Evolutionary conservation across 116 monocot species (phyloP).

Genomic region (Trichopus zeylanicus): DNA sequence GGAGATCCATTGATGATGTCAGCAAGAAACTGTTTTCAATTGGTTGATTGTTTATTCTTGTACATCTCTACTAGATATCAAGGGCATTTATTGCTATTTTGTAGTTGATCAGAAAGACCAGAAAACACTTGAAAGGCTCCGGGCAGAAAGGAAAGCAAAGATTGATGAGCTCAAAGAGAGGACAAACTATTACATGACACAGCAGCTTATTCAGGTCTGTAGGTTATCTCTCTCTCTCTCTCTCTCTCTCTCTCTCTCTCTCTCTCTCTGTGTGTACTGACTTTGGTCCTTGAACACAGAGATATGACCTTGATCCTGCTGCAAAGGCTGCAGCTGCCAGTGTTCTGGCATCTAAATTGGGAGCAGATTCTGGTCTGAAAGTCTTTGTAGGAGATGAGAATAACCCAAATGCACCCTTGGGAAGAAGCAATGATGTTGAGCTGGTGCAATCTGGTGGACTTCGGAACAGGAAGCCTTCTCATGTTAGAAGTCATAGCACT

Average conservation of each 20-base stretch:
- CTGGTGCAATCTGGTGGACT: conserved; percentile 42
- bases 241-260: neutral
- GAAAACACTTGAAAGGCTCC: conserved; percentile 74
- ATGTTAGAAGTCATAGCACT: conserved; percentile 20
- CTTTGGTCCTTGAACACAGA: conserved; percentile 30
- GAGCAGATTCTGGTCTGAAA: conserved; percentile 79
- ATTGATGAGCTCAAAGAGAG: conserved; percentile 95
- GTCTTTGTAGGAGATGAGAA: conserved; percentile 66
- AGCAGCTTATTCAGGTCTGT: conserved; percentile 87
- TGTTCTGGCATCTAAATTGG: conserved; percentile 81
- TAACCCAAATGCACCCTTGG: conserved; percentile 10
- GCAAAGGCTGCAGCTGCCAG: conserved; percentile 91
- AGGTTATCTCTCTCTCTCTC: conserved; percentile 9
- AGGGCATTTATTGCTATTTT: conserved; percentile 4
- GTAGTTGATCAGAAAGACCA: conserved; percentile 78
- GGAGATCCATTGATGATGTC: no score
- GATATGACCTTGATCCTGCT: conserved; percentile 92
- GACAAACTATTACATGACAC: conserved; percentile 92
- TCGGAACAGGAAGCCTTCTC: conserved; percentile 47
- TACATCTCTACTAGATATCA: neutral
- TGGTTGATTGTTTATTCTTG: neutral
- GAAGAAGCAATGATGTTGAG: conserved; percentile 46
- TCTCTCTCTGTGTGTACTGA: no score
- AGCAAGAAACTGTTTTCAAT: no score
- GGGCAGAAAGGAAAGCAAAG: conserved; percentile 78